Evolutionary conservation across 2,329 filamentous ascomycete species (phyloP).

Genomic region (Cladobotryum mycophilum): DNA sequence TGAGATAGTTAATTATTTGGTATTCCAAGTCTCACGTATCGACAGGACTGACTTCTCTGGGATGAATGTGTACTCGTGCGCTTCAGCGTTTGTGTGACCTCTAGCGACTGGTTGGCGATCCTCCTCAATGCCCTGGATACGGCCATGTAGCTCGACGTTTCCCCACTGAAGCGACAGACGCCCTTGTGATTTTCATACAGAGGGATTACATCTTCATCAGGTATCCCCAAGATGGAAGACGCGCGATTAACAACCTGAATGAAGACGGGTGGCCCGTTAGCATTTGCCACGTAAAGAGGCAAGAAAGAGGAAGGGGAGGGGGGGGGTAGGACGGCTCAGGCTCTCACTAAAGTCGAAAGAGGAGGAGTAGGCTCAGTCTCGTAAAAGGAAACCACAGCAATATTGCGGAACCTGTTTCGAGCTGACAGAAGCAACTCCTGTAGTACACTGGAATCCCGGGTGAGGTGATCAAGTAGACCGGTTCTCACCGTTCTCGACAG

Average conservation of each 20-base stretch:
- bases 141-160: constrained; percentile 15
- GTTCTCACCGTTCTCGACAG: constrained; percentile 7
- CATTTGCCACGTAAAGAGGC: no score
- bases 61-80: no score
- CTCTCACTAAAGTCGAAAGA: no score
- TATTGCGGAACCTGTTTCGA: no score
- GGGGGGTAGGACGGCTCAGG: no score
- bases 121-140: constrained; percentile 16
- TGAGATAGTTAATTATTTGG: constrained; percentile 3
- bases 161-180: constrained; percentile 20
- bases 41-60: not conserved
- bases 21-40: not conserved
- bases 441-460: constrained; percentile 13
- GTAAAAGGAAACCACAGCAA: no score
- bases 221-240: constrained; percentile 18
- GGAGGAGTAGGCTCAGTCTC: no score
- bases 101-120: constrained; percentile 9
- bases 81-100: not conserved
- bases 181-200: constrained; percentile 21
- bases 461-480: constrained; percentile 19
- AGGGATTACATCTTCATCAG: constrained; percentile 16
- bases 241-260: constrained; percentile 22
- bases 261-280: no score
- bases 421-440: constrained; percentile 11
- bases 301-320: no score